Evolutionary conservation across 768 basidiomycete species (phyloP).

Genomic region (Tricholoma saponaceum): DNA sequence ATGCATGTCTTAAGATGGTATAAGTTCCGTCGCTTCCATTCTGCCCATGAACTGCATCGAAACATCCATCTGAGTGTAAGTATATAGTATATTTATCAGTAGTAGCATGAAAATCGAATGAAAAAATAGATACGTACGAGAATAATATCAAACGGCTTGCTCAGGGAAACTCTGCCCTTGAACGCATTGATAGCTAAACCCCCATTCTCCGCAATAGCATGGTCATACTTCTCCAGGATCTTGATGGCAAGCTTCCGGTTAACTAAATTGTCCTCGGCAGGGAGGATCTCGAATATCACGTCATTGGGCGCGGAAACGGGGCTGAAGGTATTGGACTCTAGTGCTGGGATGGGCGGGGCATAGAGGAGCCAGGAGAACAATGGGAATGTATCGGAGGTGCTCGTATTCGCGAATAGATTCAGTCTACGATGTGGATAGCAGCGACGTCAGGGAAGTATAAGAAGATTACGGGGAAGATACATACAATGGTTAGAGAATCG

Average conservation of each 20-base stretch:
- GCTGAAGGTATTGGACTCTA: conserved; percentile 94
- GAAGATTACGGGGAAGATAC: background rate
- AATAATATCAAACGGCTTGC: conserved; percentile 85
- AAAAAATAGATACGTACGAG: conserved; percentile 66
- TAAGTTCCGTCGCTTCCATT: conserved; percentile 94
- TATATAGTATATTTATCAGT: too few species aligned
- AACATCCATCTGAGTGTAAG: too few species aligned
- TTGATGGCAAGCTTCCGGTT: conserved; percentile 96
- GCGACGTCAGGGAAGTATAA: background rate
- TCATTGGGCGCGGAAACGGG: too few species aligned
- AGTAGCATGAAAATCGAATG: background rate
- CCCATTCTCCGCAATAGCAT: too few species aligned
- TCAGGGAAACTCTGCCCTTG: conserved; percentile 68
- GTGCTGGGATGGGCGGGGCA: conserved; percentile 85
- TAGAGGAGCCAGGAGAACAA: conserved; percentile 91
- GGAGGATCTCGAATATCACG: too few species aligned
- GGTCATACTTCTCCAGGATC: conserved; percentile 66
- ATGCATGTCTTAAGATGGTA: conserved; percentile 63
- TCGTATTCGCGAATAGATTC: conserved; percentile 89
- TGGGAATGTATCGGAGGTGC: conserved; percentile 93
- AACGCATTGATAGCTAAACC: conserved; percentile 93
- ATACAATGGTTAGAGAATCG: conserved; percentile 48
- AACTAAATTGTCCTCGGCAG: too few species aligned
- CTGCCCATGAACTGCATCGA: conserved; percentile 99
- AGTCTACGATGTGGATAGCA: conserved; percentile 62